Conservation (phyloP, 352 stramenopile species). For the Thalassiosira exigua region DNA sequence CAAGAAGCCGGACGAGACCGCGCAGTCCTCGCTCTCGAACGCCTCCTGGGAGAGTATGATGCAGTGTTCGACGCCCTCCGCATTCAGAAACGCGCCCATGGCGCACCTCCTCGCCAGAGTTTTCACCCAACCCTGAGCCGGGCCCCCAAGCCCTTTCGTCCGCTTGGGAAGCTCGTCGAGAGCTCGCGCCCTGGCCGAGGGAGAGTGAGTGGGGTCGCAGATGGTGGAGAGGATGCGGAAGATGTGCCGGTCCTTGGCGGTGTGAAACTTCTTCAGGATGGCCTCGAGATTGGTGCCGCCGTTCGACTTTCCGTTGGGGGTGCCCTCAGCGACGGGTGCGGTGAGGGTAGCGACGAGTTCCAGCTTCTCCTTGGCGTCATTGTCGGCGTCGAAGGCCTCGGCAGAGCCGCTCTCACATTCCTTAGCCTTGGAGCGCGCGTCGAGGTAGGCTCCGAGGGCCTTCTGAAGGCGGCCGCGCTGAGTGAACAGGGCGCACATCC, state of each 20-base stretch:
- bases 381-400: slow-evolving; percentile 65
- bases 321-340: slow-evolving; percentile 35
- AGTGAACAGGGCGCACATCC: slow-evolving; percentile 60
- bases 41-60: slow-evolving; percentile 77
- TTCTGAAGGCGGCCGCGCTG: slow-evolving; percentile 64
- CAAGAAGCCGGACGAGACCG: slow-evolving; percentile 58
- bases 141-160: slow-evolving; percentile 59
- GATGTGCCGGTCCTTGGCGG: slow-evolving; percentile 78
- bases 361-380: slow-evolving; percentile 71
- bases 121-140: slow-evolving; percentile 34
- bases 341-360: slow-evolving; percentile 62
- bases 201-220: slow-evolving; percentile 63
- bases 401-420: slow-evolving; percentile 52
- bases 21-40: slow-evolving; percentile 64
- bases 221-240: slow-evolving; percentile 80
- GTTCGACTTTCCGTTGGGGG: slow-evolving; percentile 15
- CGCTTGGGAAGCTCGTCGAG: slow-evolving; percentile 81
- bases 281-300: slow-evolving; percentile 36
- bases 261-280: slow-evolving; percentile 76
- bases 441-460: slow-evolving; percentile 64
- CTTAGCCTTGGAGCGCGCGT: slow-evolving; percentile 57
- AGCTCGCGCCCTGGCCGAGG: slow-evolving; percentile 52
- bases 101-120: slow-evolving; percentile 62
- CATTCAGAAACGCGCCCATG: slow-evolving; percentile 80
- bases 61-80: slow-evolving; percentile 68